Evolutionary conservation across 768 basidiomycete genomes (phyloP).

Genomic region (Serendipita indica): DNA sequence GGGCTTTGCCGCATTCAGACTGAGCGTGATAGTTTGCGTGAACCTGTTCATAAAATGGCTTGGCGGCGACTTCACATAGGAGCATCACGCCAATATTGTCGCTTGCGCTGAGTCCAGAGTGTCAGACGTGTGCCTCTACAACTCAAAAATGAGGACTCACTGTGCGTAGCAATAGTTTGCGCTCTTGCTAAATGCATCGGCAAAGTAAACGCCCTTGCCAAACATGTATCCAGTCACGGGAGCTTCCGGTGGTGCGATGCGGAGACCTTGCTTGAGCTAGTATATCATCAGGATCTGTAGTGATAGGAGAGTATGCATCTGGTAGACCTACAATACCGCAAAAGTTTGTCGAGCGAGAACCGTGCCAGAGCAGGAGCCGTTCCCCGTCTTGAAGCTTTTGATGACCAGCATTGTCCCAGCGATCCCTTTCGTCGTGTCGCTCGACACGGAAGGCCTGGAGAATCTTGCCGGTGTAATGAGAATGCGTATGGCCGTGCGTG

Average conservation of each 20-base stretch:
- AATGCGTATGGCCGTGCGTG: conserved; percentile 43
- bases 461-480: conserved; percentile 29
- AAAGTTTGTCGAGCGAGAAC: conserved; percentile 48
- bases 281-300: neutral
- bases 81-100: conserved; percentile 38
- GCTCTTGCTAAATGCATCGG: conserved; percentile 39
- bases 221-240: conserved; percentile 51
- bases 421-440: conserved; percentile 27
- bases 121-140: neutral
- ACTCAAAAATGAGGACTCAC: conserved; percentile 21
- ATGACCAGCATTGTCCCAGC: conserved; percentile 34
- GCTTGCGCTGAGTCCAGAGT: conserved; percentile 28
- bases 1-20: conserved; percentile 28
- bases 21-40: conserved; percentile 38
- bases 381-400: conserved; percentile 33
- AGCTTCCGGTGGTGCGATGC: conserved; percentile 52
- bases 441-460: conserved; percentile 40
- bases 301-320: neutral
- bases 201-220: conserved; percentile 52
- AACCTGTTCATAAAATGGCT: conserved; percentile 37
- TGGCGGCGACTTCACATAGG: conserved; percentile 44
- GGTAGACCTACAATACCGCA: no score
- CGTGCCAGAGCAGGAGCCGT: conserved; percentile 47
- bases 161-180: conserved; percentile 40
- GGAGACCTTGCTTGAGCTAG: conserved; percentile 38